Conservation (phyloP, 2,329 filamentous ascomycete species). For the Fusarium sp. region DNA sequence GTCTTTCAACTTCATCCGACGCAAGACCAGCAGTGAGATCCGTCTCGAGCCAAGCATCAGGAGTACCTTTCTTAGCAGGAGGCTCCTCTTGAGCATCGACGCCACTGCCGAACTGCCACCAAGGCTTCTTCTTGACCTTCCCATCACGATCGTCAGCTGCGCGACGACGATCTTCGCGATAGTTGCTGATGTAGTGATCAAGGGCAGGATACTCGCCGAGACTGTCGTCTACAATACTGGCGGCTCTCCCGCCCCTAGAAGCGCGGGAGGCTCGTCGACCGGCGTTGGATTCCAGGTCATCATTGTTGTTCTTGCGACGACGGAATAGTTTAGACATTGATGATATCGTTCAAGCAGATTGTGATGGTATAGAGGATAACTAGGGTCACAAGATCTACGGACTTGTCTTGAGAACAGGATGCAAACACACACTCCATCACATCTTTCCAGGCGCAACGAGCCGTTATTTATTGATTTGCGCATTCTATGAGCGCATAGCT, state of each 20-base stretch:
- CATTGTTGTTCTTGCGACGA: constrained; percentile 15
- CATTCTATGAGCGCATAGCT: not conserved
- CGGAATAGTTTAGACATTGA: constrained; percentile 17
- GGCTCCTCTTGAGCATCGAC: not conserved
- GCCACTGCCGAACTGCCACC: constrained; percentile 23
- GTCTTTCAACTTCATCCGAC: constrained; percentile 12
- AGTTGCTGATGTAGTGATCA: constrained; percentile 26
- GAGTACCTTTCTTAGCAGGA: not conserved
- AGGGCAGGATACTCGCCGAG: constrained; percentile 23
- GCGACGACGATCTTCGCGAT: constrained; percentile 25
- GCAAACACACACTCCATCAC: not conserved
- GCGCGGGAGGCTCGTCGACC: constrained; percentile 14
- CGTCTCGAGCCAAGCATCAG: constrained; percentile 23
- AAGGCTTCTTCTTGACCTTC: constrained; percentile 23
- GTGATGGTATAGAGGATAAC: not conserved
- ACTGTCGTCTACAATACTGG: constrained; percentile 11
- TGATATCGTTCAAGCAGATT: not conserved
- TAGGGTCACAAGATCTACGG: not conserved
- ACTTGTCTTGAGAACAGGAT: not conserved
- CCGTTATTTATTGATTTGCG: not conserved
- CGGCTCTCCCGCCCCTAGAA: constrained; percentile 4
- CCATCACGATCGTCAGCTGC: not conserved
- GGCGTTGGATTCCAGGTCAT: constrained; percentile 16
- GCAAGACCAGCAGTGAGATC: constrained; percentile 7
- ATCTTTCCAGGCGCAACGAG: not conserved